A percentile compares a stretch with the other conserved stretches of the same genome.
phyloP scores from a whole-genome alignment of 2,329 filamentous ascomycete species.

The Aspergillus floridensis region DNA sequence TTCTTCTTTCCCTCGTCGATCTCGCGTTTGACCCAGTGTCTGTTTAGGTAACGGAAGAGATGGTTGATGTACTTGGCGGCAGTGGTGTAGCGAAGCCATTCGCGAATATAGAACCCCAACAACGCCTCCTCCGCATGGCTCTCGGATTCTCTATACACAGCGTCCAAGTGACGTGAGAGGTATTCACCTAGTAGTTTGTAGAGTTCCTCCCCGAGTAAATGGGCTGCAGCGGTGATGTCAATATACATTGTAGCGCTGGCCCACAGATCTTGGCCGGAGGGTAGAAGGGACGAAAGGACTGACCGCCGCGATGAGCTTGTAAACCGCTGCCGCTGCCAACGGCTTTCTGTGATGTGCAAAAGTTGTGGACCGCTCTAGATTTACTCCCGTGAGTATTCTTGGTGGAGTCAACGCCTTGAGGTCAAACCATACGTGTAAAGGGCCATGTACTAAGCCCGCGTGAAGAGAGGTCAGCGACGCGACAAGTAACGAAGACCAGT shows the following conservation, averaged over 20 bases:
- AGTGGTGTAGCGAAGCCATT: conserved; percentile 94
- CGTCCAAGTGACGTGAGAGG: conserved; percentile 71
- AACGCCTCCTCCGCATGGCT: conserved; percentile 86
- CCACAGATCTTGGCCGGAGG: not conserved
- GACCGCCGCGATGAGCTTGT: conserved; percentile 70
- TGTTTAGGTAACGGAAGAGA: conserved; percentile 90
- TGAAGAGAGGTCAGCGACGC: conserved; percentile 16
- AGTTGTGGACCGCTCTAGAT: conserved; percentile 86
- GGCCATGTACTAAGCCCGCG: conserved; percentile 72
- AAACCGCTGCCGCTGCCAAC: conserved; percentile 57
- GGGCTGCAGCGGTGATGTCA: conserved; percentile 57
- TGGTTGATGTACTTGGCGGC: conserved; percentile 98
- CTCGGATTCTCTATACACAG: conserved; percentile 69
- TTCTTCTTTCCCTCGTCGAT: conserved; percentile 99
- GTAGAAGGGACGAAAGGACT: conserved; percentile 15
- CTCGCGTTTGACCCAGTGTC: conserved; percentile 98
- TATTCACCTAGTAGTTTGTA: conserved; percentile 90
- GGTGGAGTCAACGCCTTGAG: not conserved
- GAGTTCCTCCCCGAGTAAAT: conserved; percentile 91
- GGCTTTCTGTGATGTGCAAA: conserved; percentile 96
- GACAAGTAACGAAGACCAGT: not conserved
- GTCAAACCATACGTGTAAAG: conserved; percentile 70
- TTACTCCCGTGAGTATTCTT: conserved; percentile 13
- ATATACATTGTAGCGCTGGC: not conserved
- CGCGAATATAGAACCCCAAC: conserved; percentile 87